A percentile compares a stretch with the other conserved stretches of the same genome.
Conservation (phyloP, 2,329 filamentous ascomycete genomes). For the Purpureocillium lavendulum region DNA sequence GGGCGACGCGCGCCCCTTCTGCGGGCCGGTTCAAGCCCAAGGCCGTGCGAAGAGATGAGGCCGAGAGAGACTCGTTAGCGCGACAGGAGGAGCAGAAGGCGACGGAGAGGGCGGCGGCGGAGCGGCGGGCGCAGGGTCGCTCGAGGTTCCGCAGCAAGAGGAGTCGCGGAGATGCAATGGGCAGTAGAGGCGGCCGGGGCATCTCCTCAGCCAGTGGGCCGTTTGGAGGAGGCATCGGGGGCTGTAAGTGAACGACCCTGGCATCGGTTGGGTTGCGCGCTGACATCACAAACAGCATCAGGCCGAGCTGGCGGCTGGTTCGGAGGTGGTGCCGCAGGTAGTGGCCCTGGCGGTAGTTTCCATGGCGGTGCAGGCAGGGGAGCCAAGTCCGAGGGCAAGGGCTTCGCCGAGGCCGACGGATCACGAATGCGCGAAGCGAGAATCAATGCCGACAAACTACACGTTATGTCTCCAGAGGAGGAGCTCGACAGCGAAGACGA, state of each 20-base stretch:
- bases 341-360: conserved; percentile 16
- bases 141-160: conserved; percentile 32
- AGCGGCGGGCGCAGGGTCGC: conserved; percentile 27
- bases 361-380: conserved; percentile 17
- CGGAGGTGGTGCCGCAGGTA: conserved; percentile 19
- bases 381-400: conserved; percentile 27
- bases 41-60: conserved; percentile 40
- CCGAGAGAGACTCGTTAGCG: conserved; percentile 38
- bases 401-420: conserved; percentile 26
- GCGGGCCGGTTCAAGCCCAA: conserved; percentile 37
- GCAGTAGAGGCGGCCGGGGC: conserved; percentile 26
- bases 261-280: background rate
- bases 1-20: conserved; percentile 25
- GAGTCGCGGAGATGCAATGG: conserved; percentile 36
- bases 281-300: conserved; percentile 10
- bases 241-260: conserved; percentile 6
- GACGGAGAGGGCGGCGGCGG: conserved; percentile 29
- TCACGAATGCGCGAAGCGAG: conserved; percentile 30
- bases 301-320: conserved; percentile 18
- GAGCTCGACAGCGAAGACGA: conserved; percentile 38
- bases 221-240: conserved; percentile 24
- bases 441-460: conserved; percentile 50
- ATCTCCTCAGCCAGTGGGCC: conserved; percentile 29
- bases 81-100: conserved; percentile 35
- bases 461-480: conserved; percentile 31